phyloP scores from a whole-genome alignment of 345 rosid species.

The Aegle marmelos region DNA sequence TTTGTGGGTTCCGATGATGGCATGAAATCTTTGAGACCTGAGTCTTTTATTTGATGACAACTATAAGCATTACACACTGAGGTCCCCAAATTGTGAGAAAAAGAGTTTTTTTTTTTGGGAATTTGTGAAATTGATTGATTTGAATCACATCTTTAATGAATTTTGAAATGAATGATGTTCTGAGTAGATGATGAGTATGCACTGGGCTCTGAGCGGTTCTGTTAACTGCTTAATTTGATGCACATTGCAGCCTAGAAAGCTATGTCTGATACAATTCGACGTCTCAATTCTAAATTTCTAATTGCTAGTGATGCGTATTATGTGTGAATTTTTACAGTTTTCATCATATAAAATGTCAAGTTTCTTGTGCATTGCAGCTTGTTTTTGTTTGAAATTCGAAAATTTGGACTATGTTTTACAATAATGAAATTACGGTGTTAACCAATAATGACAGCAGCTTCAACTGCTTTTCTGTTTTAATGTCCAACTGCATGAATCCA shows the following conservation, averaged over 20 bases:
- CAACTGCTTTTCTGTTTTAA: too few species aligned
- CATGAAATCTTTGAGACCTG: constrained; percentile 64
- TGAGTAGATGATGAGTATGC: constrained; percentile 50
- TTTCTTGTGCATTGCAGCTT: background rate
- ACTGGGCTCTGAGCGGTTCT: constrained; percentile 59
- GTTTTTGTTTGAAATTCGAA: background rate
- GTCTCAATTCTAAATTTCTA: too few species aligned
- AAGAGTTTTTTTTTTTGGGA: too few species aligned
- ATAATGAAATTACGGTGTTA: too few species aligned
- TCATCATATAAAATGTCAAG: too few species aligned
- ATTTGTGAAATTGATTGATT: background rate
- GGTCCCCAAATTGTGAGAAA: constrained; percentile 24
- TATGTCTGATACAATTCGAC: constrained; percentile 29
- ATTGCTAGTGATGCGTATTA: background rate
- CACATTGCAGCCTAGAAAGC: constrained; percentile 63
- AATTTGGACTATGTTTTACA: too few species aligned
- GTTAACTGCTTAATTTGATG: constrained; percentile 30
- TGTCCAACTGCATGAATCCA: too few species aligned
- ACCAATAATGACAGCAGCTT: too few species aligned
- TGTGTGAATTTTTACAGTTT: too few species aligned
- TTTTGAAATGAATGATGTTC: too few species aligned
- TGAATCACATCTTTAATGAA: background rate
- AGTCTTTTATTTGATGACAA: constrained; percentile 37
- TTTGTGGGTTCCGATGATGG: constrained; percentile 42
- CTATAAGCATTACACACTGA: constrained; percentile 40